A percentile compares a stretch with the other conserved stretches of the same genome.
phyloP scores from a whole-genome alignment of 176 grass and related monocot species.

The Triticum urartu region DNA sequence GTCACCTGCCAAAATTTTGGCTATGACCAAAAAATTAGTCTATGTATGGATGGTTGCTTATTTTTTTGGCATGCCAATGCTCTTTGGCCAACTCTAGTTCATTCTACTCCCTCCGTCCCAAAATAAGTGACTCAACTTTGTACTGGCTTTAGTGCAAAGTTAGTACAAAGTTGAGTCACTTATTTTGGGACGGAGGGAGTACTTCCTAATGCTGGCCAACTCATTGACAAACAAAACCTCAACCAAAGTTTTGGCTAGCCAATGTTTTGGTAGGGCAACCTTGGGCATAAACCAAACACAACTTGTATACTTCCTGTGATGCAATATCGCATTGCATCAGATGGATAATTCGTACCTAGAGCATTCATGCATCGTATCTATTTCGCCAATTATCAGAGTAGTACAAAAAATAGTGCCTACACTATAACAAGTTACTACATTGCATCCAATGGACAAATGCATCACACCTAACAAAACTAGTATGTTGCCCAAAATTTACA shows the following conservation, averaged over 20 bases:
- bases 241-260: neutral
- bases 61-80: neutral
- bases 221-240: neutral
- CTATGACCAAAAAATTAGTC: neutral
- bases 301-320: neutral
- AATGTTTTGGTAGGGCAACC: neutral
- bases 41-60: neutral
- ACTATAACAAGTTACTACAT: neutral
- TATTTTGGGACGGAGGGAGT: too few relatives aligned
- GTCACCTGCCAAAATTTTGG: too few relatives aligned
- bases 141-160: too few relatives aligned
- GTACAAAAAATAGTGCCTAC: constrained; percentile 9
- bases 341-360: constrained; percentile 18
- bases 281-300: neutral
- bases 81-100: neutral
- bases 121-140: too few relatives aligned
- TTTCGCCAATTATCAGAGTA: neutral
- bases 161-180: too few relatives aligned
- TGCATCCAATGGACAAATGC: neutral
- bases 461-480: neutral
- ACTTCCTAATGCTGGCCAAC: neutral
- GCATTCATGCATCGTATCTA: neutral
- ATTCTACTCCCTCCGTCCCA: neutral
- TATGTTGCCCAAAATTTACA: neutral
- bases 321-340: neutral